Evolutionary conservation across 371 early-diverging fungal species (phyloP).

Genomic region (Catenaria anguillulae): DNA sequence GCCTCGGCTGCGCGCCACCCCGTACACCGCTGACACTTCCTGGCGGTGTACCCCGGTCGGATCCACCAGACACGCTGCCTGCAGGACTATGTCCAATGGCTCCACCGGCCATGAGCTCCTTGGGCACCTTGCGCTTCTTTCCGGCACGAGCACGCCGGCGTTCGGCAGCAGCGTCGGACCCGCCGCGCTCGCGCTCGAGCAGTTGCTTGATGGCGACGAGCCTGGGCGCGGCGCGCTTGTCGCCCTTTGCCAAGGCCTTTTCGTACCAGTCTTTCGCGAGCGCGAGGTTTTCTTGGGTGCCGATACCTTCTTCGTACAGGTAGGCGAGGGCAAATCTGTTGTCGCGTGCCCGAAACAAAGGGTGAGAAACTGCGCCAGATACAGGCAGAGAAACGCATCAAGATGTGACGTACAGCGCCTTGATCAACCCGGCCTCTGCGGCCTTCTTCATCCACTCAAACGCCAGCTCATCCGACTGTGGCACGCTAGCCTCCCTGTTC

Average conservation of each 20-base stretch:
- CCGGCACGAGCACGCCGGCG: neutral
- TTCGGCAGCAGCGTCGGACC: no score
- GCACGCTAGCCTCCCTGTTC: conserved; percentile 45
- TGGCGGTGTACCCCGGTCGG: no score
- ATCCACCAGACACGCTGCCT: no score
- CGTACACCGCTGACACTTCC: no score
- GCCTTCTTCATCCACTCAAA: conserved; percentile 77
- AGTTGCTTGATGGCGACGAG: conserved; percentile 22
- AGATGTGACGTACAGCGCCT: conserved; percentile 61
- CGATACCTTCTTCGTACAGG: conserved; percentile 77
- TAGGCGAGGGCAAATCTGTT: conserved; percentile 56
- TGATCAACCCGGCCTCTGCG: conserved; percentile 61
- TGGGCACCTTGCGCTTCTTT: no score
- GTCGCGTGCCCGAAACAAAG: neutral
- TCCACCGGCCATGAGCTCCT: no score
- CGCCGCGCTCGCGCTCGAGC: neutral
- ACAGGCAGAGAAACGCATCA: no score
- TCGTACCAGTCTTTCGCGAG: conserved; percentile 67
- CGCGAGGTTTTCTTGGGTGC: conserved; percentile 43
- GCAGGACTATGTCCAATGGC: no score
- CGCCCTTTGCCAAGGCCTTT: conserved; percentile 62
- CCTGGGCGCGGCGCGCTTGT: conserved; percentile 50
- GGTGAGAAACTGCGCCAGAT: no score
- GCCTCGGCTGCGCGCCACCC: no score
- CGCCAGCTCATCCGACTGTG: conserved; percentile 73